phyloP scores from a whole-genome alignment of 2,329 filamentous ascomycete genomes.

The Aspergillus nomiae region DNA sequence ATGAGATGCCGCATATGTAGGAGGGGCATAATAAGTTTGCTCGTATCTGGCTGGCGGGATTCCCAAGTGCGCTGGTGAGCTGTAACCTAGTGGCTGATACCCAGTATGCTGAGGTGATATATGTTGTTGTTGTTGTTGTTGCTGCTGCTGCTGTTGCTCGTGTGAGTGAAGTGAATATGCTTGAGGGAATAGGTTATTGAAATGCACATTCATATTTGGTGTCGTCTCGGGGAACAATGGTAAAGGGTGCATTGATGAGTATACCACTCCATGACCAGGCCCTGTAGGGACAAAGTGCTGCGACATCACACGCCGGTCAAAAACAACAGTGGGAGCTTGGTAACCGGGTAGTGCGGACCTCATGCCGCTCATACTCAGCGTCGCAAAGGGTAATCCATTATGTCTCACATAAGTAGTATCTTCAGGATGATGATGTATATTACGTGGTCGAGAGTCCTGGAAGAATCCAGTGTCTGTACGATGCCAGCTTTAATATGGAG shows the following conservation, averaged over 20 bases:
- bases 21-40: constrained; percentile 28
- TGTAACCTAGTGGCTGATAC: constrained; percentile 26
- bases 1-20: constrained; percentile 25
- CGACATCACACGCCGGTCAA: constrained; percentile 28
- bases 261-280: constrained; percentile 31
- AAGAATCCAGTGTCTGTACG: constrained; percentile 12
- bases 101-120: not conserved
- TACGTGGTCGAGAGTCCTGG: constrained; percentile 17
- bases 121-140: constrained; percentile 22
- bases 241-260: constrained; percentile 30
- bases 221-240: constrained; percentile 23
- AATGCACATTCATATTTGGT: constrained; percentile 23
- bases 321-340: constrained; percentile 26
- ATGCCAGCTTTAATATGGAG: not conserved
- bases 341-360: constrained; percentile 30
- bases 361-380: constrained; percentile 34
- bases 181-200: constrained; percentile 27
- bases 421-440: constrained; percentile 22
- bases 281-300: constrained; percentile 28
- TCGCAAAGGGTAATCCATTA: constrained; percentile 19
- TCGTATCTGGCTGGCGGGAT: constrained; percentile 23
- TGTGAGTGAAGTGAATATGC: constrained; percentile 33
- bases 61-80: constrained; percentile 21
- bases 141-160: constrained; percentile 28
- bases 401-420: constrained; percentile 20